Evolutionary conservation across 2,329 filamentous ascomycete species (phyloP).

Genomic region (Hypoxylon sp.): DNA sequence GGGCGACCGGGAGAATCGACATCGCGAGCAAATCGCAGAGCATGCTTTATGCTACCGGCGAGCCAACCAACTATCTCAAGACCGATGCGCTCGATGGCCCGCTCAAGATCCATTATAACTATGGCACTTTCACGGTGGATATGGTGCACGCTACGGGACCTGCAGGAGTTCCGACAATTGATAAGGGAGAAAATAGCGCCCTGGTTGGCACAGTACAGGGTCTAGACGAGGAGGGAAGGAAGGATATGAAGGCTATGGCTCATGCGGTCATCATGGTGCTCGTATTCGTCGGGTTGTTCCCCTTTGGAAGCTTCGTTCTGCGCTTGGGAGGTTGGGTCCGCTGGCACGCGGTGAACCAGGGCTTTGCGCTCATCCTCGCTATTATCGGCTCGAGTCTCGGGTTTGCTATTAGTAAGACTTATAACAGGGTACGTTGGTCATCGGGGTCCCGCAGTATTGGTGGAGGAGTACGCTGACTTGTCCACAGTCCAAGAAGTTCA

Average conservation of each 20-base stretch:
- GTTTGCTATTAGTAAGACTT: conserved; percentile 66
- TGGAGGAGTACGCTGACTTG: conserved; percentile 21
- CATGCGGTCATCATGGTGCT: conserved; percentile 70
- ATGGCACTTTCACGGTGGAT: conserved; percentile 70
- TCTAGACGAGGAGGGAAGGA: conserved; percentile 48
- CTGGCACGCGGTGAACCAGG: conserved; percentile 70
- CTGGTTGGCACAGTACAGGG: conserved; percentile 55
- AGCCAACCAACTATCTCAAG: conserved; percentile 58
- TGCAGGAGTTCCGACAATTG: conserved; percentile 60
- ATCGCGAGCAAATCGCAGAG: conserved; percentile 62
- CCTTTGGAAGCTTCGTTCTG: conserved; percentile 69
- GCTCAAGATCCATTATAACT: conserved; percentile 67
- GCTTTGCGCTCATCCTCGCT: conserved; percentile 63
- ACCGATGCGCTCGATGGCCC: conserved; percentile 61
- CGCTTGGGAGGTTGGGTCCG: conserved; percentile 66
- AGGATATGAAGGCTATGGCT: conserved; percentile 60
- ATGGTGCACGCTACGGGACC: conserved; percentile 66
- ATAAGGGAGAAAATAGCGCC: conserved; percentile 50
- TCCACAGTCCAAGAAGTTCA: conserved; percentile 66
- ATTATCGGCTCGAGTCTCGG: conserved; percentile 68
- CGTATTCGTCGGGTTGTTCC: conserved; percentile 69
- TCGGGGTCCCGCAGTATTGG: background rate
- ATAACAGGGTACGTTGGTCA: conserved; percentile 67
- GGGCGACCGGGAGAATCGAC: conserved; percentile 66
- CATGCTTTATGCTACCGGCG: conserved; percentile 72